Percentiles rank a stretch among this genome's conserved stretches.
phyloP scores from a whole-genome alignment of 768 basidiomycete genomes.

The Pisolithus marmoratus region DNA sequence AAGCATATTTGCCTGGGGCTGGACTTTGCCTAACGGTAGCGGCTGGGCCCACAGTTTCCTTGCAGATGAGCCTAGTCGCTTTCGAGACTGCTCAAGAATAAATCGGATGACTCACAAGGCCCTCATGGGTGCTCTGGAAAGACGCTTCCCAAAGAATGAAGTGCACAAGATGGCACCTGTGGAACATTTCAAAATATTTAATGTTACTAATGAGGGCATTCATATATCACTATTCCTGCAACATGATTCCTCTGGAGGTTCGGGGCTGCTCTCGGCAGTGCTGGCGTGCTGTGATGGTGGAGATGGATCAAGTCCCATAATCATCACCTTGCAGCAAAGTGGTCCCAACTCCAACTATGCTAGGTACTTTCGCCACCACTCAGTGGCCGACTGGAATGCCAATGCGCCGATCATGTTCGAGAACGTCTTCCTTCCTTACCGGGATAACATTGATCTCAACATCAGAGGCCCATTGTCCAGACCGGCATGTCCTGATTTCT shows the following conservation, averaged over 20 bases:
- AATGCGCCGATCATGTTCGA: neutral
- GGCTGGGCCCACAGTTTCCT: neutral
- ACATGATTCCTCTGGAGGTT: neutral
- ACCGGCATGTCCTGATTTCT: no score
- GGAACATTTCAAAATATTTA: no score
- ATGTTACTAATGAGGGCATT: neutral
- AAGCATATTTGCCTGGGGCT: conserved; percentile 8
- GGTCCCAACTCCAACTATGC: neutral
- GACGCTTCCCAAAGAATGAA: neutral
- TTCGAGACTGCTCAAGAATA: neutral
- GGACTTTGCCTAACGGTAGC: no score
- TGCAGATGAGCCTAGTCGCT: neutral
- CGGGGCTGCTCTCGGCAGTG: neutral
- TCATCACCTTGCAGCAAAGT: neutral
- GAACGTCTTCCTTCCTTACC: neutral
- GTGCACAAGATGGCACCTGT: no score
- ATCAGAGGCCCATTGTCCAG: no score
- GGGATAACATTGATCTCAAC: neutral
- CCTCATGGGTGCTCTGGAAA: neutral
- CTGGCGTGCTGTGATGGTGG: neutral
- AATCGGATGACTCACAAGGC: neutral
- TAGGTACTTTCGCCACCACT: neutral
- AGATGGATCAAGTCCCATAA: neutral
- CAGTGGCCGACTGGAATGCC: neutral
- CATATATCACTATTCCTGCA: neutral